Evolutionary conservation across 2,329 filamentous ascomycete genomes (phyloP).

Genomic region (Tolypocladium album): DNA sequence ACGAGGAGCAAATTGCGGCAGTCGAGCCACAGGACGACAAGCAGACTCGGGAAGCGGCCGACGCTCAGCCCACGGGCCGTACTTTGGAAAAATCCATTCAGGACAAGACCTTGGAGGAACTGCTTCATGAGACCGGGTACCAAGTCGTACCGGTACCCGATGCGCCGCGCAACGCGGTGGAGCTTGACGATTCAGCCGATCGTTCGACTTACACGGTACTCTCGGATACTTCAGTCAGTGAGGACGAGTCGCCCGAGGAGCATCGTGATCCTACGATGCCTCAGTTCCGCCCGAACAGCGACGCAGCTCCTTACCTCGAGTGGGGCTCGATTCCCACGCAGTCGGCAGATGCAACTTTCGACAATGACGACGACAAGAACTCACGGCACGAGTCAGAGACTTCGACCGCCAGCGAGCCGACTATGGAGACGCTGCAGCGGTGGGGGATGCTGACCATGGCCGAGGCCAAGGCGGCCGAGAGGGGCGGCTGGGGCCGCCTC

Average conservation of each 20-base stretch:
- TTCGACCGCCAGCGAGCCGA: conserved; percentile 9
- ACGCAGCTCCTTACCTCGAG: conserved; percentile 9
- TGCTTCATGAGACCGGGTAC: conserved; percentile 35
- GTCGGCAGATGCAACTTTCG: not conserved
- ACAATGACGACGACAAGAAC: not conserved
- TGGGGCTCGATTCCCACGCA: not conserved
- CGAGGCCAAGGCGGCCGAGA: conserved; percentile 55
- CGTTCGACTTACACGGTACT: conserved; percentile 3
- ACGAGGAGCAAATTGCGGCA: conserved; percentile 34
- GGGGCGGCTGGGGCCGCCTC: conserved; percentile 73
- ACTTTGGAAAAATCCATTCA: conserved; percentile 4
- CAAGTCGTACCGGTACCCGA: conserved; percentile 23
- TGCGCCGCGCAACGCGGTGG: conserved; percentile 19
- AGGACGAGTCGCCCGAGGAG: conserved; percentile 10
- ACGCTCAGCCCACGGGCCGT: not conserved
- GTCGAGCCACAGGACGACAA: conserved; percentile 22
- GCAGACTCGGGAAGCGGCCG: not conserved
- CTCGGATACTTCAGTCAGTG: conserved; percentile 1
- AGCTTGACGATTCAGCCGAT: conserved; percentile 17
- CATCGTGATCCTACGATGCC: conserved; percentile 54
- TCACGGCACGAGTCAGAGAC: not conserved
- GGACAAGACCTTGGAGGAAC: conserved; percentile 19
- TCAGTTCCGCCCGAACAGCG: conserved; percentile 53
- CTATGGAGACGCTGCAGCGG: conserved; percentile 24
- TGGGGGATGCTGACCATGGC: conserved; percentile 51